A percentile compares a stretch with the other conserved stretches of the same genome.
These are phyloP conservation scores for Boletales sp. DNA, from an alignment of 768 basidiomycete genomes.

Conservation along the genomic window DNA sequence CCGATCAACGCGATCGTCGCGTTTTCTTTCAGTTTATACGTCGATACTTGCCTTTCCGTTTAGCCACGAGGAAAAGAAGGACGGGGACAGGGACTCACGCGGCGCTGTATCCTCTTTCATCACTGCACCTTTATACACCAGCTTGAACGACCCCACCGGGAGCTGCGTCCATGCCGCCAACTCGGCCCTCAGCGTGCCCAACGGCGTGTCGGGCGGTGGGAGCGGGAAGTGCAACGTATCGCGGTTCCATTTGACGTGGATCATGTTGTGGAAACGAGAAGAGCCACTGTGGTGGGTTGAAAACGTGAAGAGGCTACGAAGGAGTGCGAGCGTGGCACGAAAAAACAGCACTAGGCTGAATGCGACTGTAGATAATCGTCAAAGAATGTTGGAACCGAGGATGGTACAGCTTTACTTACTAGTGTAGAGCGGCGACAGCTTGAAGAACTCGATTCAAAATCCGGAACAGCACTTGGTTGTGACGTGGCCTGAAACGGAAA, in stretches of 20 bases:
- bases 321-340: conserved; percentile 22
- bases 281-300: background rate
- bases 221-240: conserved; percentile 51
- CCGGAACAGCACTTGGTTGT: background rate
- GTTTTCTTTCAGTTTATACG: conserved; percentile 68
- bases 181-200: conserved; percentile 53
- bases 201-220: conserved; percentile 54
- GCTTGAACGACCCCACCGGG: conserved; percentile 66
- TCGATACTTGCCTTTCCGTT: conserved; percentile 47
- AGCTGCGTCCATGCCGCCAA: conserved; percentile 77
- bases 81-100: conserved; percentile 37
- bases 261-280: conserved; percentile 29
- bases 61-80: background rate
- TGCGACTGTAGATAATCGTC: conserved; percentile 12
- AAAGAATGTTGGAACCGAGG: no score
- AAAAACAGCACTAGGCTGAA: conserved; percentile 35
- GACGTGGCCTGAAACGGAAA: conserved; percentile 14
- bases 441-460: conserved; percentile 11
- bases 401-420: conserved; percentile 10
- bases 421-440: conserved; percentile 28
- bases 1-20: conserved; percentile 72
- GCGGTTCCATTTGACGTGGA: conserved; percentile 48
- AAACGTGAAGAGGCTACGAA: conserved; percentile 5
- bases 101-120: conserved; percentile 79
- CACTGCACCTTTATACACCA: conserved; percentile 87